Percentiles rank a stretch among this genome's conserved stretches.
These are phyloP conservation scores for Wickerhamomyces silvicola DNA, from an alignment of 805 yeast genomes.

Conservation along the genomic window DNA sequence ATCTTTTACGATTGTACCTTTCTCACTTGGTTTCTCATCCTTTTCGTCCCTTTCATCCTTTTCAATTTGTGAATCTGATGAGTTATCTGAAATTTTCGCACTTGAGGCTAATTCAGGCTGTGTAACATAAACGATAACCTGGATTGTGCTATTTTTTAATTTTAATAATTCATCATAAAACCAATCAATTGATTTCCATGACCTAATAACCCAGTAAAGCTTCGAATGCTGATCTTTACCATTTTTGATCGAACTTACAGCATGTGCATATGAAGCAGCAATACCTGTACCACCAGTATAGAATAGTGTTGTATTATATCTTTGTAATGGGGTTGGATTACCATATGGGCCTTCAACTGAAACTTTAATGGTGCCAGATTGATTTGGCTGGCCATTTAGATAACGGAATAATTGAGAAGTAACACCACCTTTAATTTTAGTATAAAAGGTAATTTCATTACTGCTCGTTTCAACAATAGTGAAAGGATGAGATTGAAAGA, in stretches of 20 bases:
- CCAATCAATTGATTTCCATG: slow-evolving; percentile 45
- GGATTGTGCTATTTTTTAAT: slow-evolving; percentile 16
- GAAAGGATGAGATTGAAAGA: slow-evolving; percentile 75
- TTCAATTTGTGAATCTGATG: slow-evolving; percentile 1
- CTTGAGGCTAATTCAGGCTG: too few species aligned
- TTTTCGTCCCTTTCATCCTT: neutral
- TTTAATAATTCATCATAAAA: slow-evolving; percentile 37
- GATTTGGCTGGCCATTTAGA: slow-evolving; percentile 21
- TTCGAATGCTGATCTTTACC: slow-evolving; percentile 29
- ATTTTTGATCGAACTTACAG: slow-evolving; percentile 19
- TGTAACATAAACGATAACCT: slow-evolving; percentile 17
- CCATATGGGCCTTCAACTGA: slow-evolving; percentile 67
- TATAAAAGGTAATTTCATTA: slow-evolving; percentile 35
- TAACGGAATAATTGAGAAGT: slow-evolving; percentile 23
- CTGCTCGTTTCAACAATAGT: slow-evolving; percentile 42
- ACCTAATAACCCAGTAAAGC: slow-evolving; percentile 62
- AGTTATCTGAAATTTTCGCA: too few species aligned
- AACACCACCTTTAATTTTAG: slow-evolving; percentile 53
- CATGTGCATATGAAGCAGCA: slow-evolving; percentile 42
- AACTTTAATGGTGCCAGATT: slow-evolving; percentile 24
- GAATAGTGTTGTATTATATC: slow-evolving; percentile 32
- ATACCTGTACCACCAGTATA: slow-evolving; percentile 51
- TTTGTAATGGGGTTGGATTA: slow-evolving; percentile 26
- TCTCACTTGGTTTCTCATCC: neutral
- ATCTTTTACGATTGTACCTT: slow-evolving; percentile 6